Percentiles rank a stretch among this genome's conserved stretches.
These are phyloP conservation scores for Metschnikowia gelsemii DNA, from an alignment of 805 yeast genomes.

Conservation along the genomic window DNA sequence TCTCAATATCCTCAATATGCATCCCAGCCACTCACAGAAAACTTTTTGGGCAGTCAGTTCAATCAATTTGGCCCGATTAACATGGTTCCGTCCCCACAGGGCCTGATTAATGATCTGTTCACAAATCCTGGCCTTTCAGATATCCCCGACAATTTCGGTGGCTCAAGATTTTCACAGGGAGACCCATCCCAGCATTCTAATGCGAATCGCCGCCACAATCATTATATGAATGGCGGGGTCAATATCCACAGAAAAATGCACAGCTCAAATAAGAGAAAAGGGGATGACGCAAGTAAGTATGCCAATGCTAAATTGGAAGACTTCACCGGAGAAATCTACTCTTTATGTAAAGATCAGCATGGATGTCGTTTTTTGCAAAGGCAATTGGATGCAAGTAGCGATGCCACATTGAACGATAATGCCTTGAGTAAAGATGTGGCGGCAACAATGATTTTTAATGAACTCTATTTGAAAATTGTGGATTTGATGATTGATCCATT, in stretches of 20 bases:
- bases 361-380: conserved; percentile 92
- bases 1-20: conserved; percentile 6
- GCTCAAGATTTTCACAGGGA: conserved; percentile 10
- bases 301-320: conserved; percentile 66
- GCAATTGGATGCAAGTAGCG: conserved; percentile 67
- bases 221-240: conserved; percentile 24
- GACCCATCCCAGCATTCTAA: conserved; percentile 6
- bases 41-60: conserved; percentile 9
- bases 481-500: conserved; percentile 94
- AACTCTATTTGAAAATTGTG: conserved; percentile 71
- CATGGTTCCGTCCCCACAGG: neutral
- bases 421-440: conserved; percentile 42
- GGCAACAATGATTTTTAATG: conserved; percentile 75
- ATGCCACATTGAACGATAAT: conserved; percentile 11
- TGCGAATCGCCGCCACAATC: conserved; percentile 13
- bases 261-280: conserved; percentile 35
- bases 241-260: conserved; percentile 48
- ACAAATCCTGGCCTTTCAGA: conserved; percentile 1
- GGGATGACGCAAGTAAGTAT: conserved; percentile 71
- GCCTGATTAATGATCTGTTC: neutral
- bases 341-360: conserved; percentile 91
- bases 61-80: conserved; percentile 4
- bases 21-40: conserved; percentile 1
- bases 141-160: neutral
- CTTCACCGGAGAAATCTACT: conserved; percentile 69